Evolutionary conservation across 352 stramenopile species (phyloP).

Genomic region (Globisporangium spinosum): DNA sequence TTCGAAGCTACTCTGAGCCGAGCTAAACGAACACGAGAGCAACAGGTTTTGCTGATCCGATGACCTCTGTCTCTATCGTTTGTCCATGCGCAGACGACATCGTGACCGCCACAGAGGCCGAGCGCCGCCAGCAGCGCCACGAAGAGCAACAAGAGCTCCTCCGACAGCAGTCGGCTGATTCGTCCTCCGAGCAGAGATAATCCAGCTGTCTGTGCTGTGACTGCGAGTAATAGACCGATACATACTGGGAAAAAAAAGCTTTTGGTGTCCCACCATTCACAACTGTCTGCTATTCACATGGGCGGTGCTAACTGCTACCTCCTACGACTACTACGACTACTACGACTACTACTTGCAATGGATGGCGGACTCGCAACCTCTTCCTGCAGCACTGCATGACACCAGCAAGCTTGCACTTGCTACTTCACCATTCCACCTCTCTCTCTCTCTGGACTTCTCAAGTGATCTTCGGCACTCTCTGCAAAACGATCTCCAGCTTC

Average conservation of each 20-base stretch:
- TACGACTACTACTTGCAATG: background rate
- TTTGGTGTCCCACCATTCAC: background rate
- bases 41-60: background rate
- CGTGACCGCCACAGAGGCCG: conserved; percentile 71
- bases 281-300: conserved; percentile 8
- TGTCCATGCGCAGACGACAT: conserved; percentile 63
- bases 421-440: background rate
- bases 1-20: background rate
- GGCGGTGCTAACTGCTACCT: background rate
- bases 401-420: background rate
- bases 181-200: conserved; percentile 9
- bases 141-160: conserved; percentile 52
- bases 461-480: conserved; percentile 33
- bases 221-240: conserved; percentile 12
- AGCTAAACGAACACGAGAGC: background rate
- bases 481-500: conserved; percentile 65
- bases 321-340: conserved; percentile 3
- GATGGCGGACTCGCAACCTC: background rate
- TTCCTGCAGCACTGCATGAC: background rate
- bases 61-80: background rate
- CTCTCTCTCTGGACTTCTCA: conserved; percentile 15
- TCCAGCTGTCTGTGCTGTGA: background rate
- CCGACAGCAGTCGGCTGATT: conserved; percentile 2
- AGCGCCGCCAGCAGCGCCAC: conserved; percentile 59
- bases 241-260: background rate